phyloP scores from a whole-genome alignment of 1,284 basidiomycete genomes.

The Cystobasidium pallidum region DNA sequence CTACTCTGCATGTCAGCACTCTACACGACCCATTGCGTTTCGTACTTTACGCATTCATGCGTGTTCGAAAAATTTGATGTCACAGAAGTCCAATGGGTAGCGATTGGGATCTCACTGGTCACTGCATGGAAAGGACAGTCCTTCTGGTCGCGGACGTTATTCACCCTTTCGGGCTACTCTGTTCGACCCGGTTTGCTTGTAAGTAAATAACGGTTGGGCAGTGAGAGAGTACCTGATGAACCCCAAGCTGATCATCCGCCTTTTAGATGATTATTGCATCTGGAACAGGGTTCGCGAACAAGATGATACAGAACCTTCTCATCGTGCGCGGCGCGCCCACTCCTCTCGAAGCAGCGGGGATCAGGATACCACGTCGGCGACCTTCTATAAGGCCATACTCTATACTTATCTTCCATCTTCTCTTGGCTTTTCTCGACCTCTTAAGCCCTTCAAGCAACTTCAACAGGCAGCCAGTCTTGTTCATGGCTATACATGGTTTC shows the following conservation, averaged over 20 bases:
- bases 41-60: slow-evolving; percentile 38
- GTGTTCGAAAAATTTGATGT: slow-evolving; percentile 41
- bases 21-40: slow-evolving; percentile 34
- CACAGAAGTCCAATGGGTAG: slow-evolving; percentile 38
- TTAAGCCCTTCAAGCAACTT: background rate
- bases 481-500: slow-evolving; percentile 38
- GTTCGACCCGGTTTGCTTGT: slow-evolving; percentile 16
- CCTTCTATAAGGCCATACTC: slow-evolving; percentile 9
- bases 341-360: slow-evolving; percentile 13
- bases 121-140: slow-evolving; percentile 41
- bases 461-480: slow-evolving; percentile 17
- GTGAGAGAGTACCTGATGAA: background rate
- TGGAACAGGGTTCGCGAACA: slow-evolving; percentile 29
- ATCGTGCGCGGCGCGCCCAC: slow-evolving; percentile 12
- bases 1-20: slow-evolving; percentile 27
- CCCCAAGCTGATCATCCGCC: background rate
- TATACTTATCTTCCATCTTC: slow-evolving; percentile 11
- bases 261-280: slow-evolving; percentile 14
- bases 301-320: slow-evolving; percentile 27
- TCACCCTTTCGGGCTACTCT: background rate
- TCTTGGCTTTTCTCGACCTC: background rate
- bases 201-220: background rate
- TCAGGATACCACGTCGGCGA: slow-evolving; percentile 18
- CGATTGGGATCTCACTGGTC: slow-evolving; percentile 23
- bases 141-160: slow-evolving; percentile 16